Conservation (phyloP, 2,329 filamentous ascomycete genomes). For the Cladobotryum mycophilum region DNA sequence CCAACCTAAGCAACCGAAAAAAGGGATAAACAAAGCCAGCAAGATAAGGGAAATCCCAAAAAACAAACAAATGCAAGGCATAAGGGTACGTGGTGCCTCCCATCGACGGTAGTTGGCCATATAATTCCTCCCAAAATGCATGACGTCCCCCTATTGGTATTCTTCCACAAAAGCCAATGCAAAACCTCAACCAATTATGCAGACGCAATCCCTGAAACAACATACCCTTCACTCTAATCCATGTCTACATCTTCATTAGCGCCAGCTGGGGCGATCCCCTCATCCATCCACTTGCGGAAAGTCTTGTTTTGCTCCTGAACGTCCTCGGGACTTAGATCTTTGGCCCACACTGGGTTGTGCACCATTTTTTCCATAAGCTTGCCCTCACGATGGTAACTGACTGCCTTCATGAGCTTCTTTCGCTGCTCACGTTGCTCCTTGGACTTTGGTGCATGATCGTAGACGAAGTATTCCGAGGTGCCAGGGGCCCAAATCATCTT, state of each 20-base stretch:
- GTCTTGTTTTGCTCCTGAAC: slow-evolving; percentile 68
- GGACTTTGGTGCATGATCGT: slow-evolving; percentile 61
- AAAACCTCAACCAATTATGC: neutral
- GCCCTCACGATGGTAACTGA: slow-evolving; percentile 57
- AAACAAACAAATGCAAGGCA: neutral
- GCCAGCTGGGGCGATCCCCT: slow-evolving; percentile 36
- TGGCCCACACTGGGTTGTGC: slow-evolving; percentile 73
- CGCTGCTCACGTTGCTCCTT: slow-evolving; percentile 55
- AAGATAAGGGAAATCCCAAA: too few species aligned
- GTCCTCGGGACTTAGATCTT: slow-evolving; percentile 71
- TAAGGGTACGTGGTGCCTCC: too few species aligned
- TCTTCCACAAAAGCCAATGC: neutral
- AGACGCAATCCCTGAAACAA: neutral
- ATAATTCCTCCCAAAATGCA: slow-evolving; percentile 10
- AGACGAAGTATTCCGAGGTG: slow-evolving; percentile 66
- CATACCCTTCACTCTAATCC: slow-evolving; percentile 17
- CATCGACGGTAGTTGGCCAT: too few species aligned
- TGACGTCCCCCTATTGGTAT: neutral
- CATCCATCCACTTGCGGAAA: slow-evolving; percentile 48
- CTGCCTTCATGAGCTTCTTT: slow-evolving; percentile 45
- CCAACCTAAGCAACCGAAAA: too few species aligned
- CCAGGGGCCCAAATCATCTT: slow-evolving; percentile 71
- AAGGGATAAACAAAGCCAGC: too few species aligned
- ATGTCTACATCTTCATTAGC: slow-evolving; percentile 28
- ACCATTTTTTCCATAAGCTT: slow-evolving; percentile 75